Base-by-base conservation (phyloP, 1,139 yeast genomes). In the Geotrichum macrosporum region DNA sequence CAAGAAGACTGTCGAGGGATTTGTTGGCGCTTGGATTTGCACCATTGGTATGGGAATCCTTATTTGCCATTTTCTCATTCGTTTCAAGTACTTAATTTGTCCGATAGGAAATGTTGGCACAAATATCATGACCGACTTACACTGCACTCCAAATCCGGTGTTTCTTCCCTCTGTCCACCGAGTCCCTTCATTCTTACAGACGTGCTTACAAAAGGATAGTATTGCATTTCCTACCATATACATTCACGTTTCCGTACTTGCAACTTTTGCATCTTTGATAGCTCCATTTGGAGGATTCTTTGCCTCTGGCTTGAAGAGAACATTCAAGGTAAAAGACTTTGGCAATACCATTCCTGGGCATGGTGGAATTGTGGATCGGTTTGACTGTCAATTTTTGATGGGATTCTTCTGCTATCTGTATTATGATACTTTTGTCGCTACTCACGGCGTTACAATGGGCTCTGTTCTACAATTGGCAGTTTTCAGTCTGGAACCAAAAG, bases 221-320 rank as follows among this genome's bases (percentile, higher is more conserved):
- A 66, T 87, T 21, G 73, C 81, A 20, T 63, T 88, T 44, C 87
- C 85, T 60, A 97, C 98, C 41, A 79, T 92, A 46, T 88, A 89
- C 64, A 76, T 88, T 70, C 98, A 92, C 63, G 81, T 94, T 2
- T 75, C 87, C 51, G 75, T 82, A 40, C 71, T 89, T 57, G 94
- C 96, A 12, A 84, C 95, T 2, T 92, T 92, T 73, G 97, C 98
- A 5, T 89, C 97, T 1, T 75, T 92, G 56, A 84, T 92, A 65
- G 98, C 98, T 1, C 98, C 98, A 50, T 92, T 92, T 64, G 98
- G 98, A 47, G 98, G 98, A 0, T 92, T 92, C 66, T 92, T 92
- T 59, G 97, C 97, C 2, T 83, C 94, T 45, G 98, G 98, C n/a
- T 75, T 94, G 59, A 92, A 92, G 71, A 80, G 98, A 67, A 88